These are phyloP conservation scores for Yamadazyma nakazawae DNA, from an alignment of 805 yeast species.

Conservation along the genomic window DNA sequence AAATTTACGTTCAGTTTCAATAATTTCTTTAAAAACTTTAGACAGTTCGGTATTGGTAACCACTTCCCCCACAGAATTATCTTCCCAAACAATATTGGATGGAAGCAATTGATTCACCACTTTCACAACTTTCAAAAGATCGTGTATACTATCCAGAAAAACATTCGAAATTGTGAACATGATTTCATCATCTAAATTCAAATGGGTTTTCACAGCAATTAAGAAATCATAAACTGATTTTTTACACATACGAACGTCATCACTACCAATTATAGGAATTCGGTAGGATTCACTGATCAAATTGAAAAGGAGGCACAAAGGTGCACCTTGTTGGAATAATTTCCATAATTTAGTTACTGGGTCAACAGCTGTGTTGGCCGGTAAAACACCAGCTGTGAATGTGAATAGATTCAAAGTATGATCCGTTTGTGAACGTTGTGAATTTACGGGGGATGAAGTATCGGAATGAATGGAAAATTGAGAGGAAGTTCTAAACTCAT, in stretches of 20 bases:
- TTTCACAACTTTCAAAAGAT: constrained; percentile 66
- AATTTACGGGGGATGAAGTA: constrained; percentile 17
- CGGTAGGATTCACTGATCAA: constrained; percentile 38
- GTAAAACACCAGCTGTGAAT: constrained; percentile 73
- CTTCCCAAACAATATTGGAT: constrained; percentile 16
- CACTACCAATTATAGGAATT: constrained; percentile 64
- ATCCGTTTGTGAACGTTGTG: constrained; percentile 10
- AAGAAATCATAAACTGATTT: constrained; percentile 87
- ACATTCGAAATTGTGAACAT: constrained; percentile 89
- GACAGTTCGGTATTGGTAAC: constrained; percentile 55
- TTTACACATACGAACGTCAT: constrained; percentile 81
- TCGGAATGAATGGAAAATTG: constrained; percentile 38
- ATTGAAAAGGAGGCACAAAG: constrained; percentile 83
- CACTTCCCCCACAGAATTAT: constrained; percentile 24
- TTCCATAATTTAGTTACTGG: constrained; percentile 92
- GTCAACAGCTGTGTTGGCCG: constrained; percentile 72
- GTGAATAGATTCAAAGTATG: constrained; percentile 45
- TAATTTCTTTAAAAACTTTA: constrained; percentile 78
- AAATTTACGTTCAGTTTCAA: constrained; percentile 88
- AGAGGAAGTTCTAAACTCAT: constrained; percentile 30
- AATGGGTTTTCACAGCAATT: constrained; percentile 74
- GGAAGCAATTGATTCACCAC: constrained; percentile 61
- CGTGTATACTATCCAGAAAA: constrained; percentile 77
- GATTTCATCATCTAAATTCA: constrained; percentile 73
- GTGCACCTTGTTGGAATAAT: constrained; percentile 87